Conservation (phyloP, 1,284 basidiomycete species). For the Polyporus tsugae region DNA sequence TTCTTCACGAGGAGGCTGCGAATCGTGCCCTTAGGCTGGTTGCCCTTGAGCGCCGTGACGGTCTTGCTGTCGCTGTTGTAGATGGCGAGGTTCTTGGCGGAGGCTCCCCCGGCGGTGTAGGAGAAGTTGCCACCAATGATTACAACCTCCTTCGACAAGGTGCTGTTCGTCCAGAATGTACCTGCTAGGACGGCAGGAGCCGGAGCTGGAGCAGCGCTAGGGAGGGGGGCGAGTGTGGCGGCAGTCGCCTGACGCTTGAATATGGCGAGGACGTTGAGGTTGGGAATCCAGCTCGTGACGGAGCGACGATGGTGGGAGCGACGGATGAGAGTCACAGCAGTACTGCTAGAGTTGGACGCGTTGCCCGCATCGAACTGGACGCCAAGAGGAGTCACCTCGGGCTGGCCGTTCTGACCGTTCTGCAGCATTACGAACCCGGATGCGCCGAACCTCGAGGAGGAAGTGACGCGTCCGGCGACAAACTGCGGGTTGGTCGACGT, state of each 20-base stretch:
- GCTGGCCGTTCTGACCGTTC: conserved; percentile 62
- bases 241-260: conserved; percentile 58
- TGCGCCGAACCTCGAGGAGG: conserved; percentile 69
- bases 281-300: conserved; percentile 59
- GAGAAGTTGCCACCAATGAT: conserved; percentile 94
- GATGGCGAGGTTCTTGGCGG: conserved; percentile 71
- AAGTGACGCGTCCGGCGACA: conserved; percentile 69
- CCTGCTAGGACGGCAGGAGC: conserved; percentile 89
- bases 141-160: conserved; percentile 69
- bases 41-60: conserved; percentile 66
- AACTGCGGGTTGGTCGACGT: conserved; percentile 60
- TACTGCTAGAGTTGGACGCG: conserved; percentile 31
- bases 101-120: conserved; percentile 54
- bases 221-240: conserved; percentile 56
- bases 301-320: conserved; percentile 47
- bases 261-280: conserved; percentile 53
- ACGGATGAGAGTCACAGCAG: conserved; percentile 45
- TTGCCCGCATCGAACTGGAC: conserved; percentile 55
- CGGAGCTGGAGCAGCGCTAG: conserved; percentile 59
- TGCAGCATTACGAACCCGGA: conserved; percentile 76
- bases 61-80: conserved; percentile 68
- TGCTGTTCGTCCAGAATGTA: conserved; percentile 89
- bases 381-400: conserved; percentile 65
- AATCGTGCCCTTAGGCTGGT: conserved; percentile 76
- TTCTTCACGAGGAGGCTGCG: conserved; percentile 72